phyloP scores from a whole-genome alignment of 192 early-diverging fungal species.

The Umbelopsis ramanniana region DNA sequence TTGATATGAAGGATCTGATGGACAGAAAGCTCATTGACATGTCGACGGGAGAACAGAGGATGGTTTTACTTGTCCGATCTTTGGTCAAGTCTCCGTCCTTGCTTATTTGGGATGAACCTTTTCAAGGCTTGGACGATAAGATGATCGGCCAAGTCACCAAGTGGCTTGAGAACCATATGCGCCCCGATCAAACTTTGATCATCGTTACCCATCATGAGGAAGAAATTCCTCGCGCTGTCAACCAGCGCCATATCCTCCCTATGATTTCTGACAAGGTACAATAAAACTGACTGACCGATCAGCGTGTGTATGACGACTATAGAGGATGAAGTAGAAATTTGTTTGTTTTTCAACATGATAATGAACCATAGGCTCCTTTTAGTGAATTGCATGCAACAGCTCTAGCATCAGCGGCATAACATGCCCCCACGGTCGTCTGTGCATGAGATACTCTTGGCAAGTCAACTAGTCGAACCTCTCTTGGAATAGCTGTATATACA shows the following conservation, averaged over 20 bases:
- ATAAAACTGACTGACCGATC: background rate
- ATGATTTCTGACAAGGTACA: conserved; percentile 20
- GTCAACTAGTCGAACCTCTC: too few relatives aligned
- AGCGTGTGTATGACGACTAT: background rate
- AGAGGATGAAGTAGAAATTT: background rate
- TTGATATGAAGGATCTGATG: conserved; percentile 28
- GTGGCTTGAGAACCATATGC: conserved; percentile 52
- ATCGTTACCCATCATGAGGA: conserved; percentile 63
- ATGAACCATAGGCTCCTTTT: too few relatives aligned
- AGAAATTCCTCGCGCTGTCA: conserved; percentile 51
- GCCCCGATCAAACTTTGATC: conserved; percentile 51
- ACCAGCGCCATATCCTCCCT: conserved; percentile 27
- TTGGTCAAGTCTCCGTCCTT: conserved; percentile 51
- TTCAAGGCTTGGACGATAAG: conserved; percentile 57
- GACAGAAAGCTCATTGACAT: conserved; percentile 30
- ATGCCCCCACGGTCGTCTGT: too few relatives aligned
- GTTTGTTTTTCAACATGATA: background rate
- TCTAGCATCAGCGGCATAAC: too few relatives aligned
- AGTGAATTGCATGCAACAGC: too few relatives aligned
- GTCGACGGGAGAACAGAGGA: conserved; percentile 57
- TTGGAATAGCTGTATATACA: too few relatives aligned
- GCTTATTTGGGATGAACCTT: conserved; percentile 63
- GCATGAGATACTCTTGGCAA: too few relatives aligned
- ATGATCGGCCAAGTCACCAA: conserved; percentile 42
- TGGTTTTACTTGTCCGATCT: conserved; percentile 52